Conservation (phyloP, 2,329 filamentous ascomycete species). For the Sporothrix globosa region DNA sequence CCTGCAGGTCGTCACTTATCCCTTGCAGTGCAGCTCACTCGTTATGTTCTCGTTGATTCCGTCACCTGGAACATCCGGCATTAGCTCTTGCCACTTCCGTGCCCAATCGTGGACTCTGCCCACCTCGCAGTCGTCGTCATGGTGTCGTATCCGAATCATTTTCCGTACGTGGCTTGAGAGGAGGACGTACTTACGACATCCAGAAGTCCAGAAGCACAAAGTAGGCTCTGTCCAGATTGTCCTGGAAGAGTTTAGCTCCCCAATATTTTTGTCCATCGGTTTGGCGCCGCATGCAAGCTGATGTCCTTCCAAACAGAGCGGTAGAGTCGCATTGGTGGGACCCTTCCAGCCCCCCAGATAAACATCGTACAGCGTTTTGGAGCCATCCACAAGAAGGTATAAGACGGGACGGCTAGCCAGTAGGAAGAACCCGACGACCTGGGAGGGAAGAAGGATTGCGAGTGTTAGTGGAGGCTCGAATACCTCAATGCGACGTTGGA, state of each 20-base stretch:
- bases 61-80: slow-evolving; percentile 7
- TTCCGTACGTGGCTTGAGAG: not conserved
- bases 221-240: not conserved
- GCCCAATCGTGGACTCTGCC: not conserved
- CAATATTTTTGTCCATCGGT: slow-evolving; percentile 22
- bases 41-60: not conserved
- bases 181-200: too few species aligned
- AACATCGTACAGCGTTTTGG: not conserved
- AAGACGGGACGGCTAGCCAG: not conserved
- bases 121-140: not conserved
- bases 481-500: not conserved
- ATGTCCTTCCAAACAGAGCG: not conserved
- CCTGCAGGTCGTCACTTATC: not conserved
- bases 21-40: slow-evolving; percentile 5
- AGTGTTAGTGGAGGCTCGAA: not conserved
- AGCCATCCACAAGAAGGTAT: too few species aligned
- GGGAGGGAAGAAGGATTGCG: not conserved
- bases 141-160: not conserved
- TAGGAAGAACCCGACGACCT: not conserved
- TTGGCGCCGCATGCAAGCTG: slow-evolving; percentile 19
- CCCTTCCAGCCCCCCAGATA: not conserved
- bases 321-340: not conserved
- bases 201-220: not conserved
- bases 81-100: not conserved
- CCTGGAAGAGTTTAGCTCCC: slow-evolving; percentile 6